Percentiles rank a stretch among this genome's conserved stretches.
Conservation (phyloP, 768 basidiomycete species). For the Phylloporus sp. region DNA sequence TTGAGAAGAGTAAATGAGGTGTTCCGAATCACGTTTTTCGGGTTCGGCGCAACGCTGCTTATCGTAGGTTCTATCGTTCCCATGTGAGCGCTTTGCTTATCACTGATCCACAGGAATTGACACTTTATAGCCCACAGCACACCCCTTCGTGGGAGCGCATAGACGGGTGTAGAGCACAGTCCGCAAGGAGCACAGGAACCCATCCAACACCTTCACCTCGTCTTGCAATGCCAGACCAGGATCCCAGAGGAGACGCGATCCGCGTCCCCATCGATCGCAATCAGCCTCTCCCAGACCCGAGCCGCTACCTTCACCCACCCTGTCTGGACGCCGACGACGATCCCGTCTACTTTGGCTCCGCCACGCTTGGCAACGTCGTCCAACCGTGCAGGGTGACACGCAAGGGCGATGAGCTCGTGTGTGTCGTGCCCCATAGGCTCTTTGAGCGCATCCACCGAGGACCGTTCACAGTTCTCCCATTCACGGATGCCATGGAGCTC, state of each 20-base stretch:
- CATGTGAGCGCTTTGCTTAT: not conserved
- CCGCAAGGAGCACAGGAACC: too few relatives aligned
- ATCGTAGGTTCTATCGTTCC: not conserved
- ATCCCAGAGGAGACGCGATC: not conserved
- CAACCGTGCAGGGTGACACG: conserved; percentile 8
- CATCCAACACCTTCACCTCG: too few relatives aligned
- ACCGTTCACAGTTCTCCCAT: conserved; percentile 3
- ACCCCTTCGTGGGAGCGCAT: too few relatives aligned
- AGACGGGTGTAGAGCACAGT: too few relatives aligned
- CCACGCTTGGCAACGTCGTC: not conserved
- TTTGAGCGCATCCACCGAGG: not conserved
- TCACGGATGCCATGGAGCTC: conserved; percentile 3
- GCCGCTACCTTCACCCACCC: conserved; percentile 5
- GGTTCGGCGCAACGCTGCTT: too few relatives aligned
- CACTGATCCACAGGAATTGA: too few relatives aligned
- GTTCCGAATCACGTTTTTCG: too few relatives aligned
- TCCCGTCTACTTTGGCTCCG: conserved; percentile 1
- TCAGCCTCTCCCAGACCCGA: not conserved
- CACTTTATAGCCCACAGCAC: too few relatives aligned
- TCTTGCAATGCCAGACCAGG: not conserved
- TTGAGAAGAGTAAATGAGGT: too few relatives aligned
- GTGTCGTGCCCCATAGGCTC: not conserved
- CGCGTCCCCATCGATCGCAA: conserved; percentile 2
- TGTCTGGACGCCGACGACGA: conserved; percentile 4
- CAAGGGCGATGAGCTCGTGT: not conserved